phyloP scores from a whole-genome alignment of 768 basidiomycete genomes.

The Pisolithus microcarpus region DNA sequence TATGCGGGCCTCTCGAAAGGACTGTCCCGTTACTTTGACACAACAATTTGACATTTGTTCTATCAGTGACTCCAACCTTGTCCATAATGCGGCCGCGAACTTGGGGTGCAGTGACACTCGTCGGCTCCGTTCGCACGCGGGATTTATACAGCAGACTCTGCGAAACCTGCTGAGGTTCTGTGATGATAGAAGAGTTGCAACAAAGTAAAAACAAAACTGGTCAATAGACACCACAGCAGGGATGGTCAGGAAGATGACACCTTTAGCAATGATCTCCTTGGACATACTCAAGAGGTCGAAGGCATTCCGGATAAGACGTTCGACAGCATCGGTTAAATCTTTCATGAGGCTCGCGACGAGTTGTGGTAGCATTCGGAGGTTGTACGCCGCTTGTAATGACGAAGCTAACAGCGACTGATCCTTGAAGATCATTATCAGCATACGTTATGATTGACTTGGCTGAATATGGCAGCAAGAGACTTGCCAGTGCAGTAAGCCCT shows the following conservation, averaged over 20 bases:
- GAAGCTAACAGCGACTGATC: slow-evolving; percentile 88
- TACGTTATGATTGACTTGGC: neutral
- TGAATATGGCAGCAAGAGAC: slow-evolving; percentile 18
- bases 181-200: neutral
- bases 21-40: slow-evolving; percentile 54
- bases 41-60: slow-evolving; percentile 89
- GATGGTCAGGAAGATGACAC: slow-evolving; percentile 28
- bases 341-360: slow-evolving; percentile 72
- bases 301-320: slow-evolving; percentile 68
- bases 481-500: slow-evolving; percentile 70
- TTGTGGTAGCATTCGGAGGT: slow-evolving; percentile 76
- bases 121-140: slow-evolving; percentile 85
- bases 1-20: neutral
- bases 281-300: slow-evolving; percentile 88
- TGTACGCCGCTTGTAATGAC: slow-evolving; percentile 93
- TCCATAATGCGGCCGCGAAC: slow-evolving; percentile 79
- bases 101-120: slow-evolving; percentile 80
- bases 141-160: slow-evolving; percentile 66
- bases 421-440: slow-evolving; percentile 32
- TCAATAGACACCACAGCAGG: neutral
- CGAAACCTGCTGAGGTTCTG: slow-evolving; percentile 19
- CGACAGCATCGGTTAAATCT: slow-evolving; percentile 79
- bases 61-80: slow-evolving; percentile 70
- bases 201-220: neutral
- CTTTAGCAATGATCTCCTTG: slow-evolving; percentile 76